phyloP scores from a whole-genome alignment of 2,329 filamentous ascomycete species.

The Colletotrichum lindemuthianum region DNA sequence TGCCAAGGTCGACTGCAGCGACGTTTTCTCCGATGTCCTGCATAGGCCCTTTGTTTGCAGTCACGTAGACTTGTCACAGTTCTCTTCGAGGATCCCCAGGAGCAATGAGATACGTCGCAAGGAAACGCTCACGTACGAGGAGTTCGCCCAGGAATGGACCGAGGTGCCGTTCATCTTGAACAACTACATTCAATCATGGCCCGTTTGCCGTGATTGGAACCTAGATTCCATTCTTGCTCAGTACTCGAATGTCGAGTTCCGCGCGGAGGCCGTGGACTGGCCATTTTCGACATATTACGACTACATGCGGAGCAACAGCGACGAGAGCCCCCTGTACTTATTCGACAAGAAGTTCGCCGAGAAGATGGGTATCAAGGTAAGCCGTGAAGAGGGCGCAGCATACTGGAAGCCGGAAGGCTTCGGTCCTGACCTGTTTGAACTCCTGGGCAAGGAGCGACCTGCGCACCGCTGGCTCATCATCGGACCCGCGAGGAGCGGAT shows the following conservation, averaged over 20 bases:
- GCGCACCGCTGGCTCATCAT: constrained; percentile 94
- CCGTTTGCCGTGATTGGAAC: constrained; percentile 79
- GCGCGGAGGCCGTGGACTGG: constrained; percentile 96
- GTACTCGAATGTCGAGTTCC: constrained; percentile 76
- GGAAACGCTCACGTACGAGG: constrained; percentile 72
- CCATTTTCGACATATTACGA: constrained; percentile 79
- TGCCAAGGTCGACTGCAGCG: constrained; percentile 74
- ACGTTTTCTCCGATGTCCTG: constrained; percentile 89
- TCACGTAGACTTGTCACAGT: constrained; percentile 74
- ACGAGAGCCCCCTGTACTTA: constrained; percentile 92
- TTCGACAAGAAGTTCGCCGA: constrained; percentile 89
- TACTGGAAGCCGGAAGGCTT: constrained; percentile 90
- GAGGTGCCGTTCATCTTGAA: constrained; percentile 88
- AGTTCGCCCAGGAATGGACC: constrained; percentile 82
- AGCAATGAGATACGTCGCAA: constrained; percentile 79
- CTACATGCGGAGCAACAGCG: constrained; percentile 82
- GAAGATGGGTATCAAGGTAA: constrained; percentile 81
- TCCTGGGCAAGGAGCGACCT: constrained; percentile 81
- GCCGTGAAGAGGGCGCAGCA: constrained; percentile 57
- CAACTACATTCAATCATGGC: constrained; percentile 83
- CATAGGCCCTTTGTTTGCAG: constrained; percentile 93
- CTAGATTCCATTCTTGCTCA: constrained; percentile 71
- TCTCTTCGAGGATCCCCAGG: constrained; percentile 75
- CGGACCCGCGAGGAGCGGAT: constrained; percentile 86
- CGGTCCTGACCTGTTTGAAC: constrained; percentile 84